A percentile compares a stretch with the other conserved stretches of the same genome.
Evolutionary conservation across 2,329 filamentous ascomycete genomes (phyloP).

Genomic region (Phaeoacremonium minimum): DNA sequence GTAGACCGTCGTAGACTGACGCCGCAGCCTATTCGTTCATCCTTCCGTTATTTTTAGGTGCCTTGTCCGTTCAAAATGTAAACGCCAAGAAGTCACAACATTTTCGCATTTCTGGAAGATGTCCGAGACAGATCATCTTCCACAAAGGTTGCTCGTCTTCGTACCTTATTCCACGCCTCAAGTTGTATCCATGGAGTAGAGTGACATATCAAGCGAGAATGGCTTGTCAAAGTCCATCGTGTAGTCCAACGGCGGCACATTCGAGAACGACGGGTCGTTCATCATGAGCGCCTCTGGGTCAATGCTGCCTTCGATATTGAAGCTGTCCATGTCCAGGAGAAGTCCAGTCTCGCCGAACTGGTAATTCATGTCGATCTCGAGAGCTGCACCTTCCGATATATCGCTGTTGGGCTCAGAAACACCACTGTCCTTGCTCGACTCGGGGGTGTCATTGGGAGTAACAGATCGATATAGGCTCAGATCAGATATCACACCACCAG

Average conservation of each 20-base stretch:
- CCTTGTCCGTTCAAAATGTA: too few species aligned
- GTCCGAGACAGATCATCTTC: too few species aligned
- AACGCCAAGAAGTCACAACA: too few species aligned
- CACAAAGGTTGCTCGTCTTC: too few species aligned
- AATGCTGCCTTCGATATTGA: slow-evolving; percentile 21
- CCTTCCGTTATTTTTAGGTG: too few species aligned
- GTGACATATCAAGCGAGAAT: slow-evolving; percentile 43
- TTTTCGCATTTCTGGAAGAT: too few species aligned
- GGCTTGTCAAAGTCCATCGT: slow-evolving; percentile 46
- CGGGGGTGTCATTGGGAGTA: slow-evolving; percentile 61
- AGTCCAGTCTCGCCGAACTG: slow-evolving; percentile 24
- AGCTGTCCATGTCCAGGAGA: slow-evolving; percentile 36
- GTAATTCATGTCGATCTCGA: slow-evolving; percentile 50
- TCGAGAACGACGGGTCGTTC: slow-evolving; percentile 18
- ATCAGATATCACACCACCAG: slow-evolving; percentile 46
- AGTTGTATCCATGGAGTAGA: slow-evolving; percentile 26
- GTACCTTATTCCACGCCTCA: too few species aligned
- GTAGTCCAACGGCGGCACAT: slow-evolving; percentile 44
- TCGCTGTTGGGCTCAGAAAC: slow-evolving; percentile 59
- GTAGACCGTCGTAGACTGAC: too few species aligned
- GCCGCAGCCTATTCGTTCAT: too few species aligned
- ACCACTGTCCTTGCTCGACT: slow-evolving; percentile 58
- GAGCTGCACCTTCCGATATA: slow-evolving; percentile 47
- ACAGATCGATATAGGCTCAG: slow-evolving; percentile 48
- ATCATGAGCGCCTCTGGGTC: slow-evolving; percentile 18